Conservation (phyloP, 2,329 filamentous ascomycete genomes). For the Neonectria faginata region DNA sequence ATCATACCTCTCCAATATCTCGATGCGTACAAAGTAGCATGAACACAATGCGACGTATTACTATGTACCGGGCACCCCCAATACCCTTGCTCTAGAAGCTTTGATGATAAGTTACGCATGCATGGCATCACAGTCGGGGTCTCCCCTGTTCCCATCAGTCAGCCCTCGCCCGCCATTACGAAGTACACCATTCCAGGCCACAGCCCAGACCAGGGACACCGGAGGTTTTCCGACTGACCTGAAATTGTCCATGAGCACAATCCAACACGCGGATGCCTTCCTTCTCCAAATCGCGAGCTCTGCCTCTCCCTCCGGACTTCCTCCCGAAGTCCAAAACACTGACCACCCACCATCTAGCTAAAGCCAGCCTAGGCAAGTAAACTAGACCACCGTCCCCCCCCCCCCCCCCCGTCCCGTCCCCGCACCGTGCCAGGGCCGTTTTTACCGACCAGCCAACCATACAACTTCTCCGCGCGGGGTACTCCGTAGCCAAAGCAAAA, state of each 20-base stretch:
- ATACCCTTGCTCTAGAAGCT: neutral
- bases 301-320: neutral
- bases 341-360: too few species aligned
- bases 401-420: neutral
- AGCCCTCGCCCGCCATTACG: neutral
- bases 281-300: neutral
- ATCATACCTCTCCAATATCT: neutral
- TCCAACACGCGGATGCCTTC: neutral
- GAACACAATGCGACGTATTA: neutral
- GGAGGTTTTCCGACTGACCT: conserved; percentile 26
- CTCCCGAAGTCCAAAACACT: neutral
- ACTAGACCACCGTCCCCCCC: neutral
- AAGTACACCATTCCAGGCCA: neutral
- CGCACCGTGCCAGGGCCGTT: neutral
- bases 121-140: conserved; percentile 9
- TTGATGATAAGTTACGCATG: neutral
- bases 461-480: conserved; percentile 22
- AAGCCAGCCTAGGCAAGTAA: neutral
- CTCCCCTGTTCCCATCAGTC: conserved; percentile 1
- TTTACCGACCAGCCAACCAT: conserved; percentile 8
- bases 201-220: neutral
- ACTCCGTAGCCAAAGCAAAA: conserved; percentile 5
- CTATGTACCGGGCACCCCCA: too few species aligned
- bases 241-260: neutral
- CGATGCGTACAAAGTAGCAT: too few species aligned